Evolutionary conservation across 305 asterid genomes (phyloP).

Genomic region (Rubia balearica): DNA sequence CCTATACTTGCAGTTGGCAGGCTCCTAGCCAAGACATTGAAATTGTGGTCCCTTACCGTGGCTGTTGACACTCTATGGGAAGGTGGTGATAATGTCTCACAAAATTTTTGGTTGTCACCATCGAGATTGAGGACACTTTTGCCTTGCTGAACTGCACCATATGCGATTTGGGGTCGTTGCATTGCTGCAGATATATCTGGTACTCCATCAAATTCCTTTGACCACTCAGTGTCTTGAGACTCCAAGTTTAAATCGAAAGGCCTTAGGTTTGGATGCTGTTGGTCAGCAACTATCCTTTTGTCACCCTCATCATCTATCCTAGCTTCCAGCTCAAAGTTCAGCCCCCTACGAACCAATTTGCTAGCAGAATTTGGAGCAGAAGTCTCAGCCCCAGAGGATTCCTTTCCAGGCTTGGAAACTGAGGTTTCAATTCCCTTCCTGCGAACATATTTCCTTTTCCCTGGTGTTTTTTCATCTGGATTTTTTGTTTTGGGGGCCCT

Average conservation of each 20-base stretch:
- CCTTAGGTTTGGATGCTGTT: slow-evolving; percentile 30
- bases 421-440: slow-evolving; percentile 36
- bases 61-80: slow-evolving; percentile 23
- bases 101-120: slow-evolving; percentile 21
- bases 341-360: slow-evolving; percentile 48
- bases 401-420: slow-evolving; percentile 16
- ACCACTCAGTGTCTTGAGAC: slow-evolving; percentile 28
- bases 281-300: slow-evolving; percentile 23
- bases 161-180: slow-evolving; percentile 23
- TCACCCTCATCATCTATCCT: slow-evolving; percentile 29
- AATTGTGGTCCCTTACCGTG: slow-evolving; percentile 33
- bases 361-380: slow-evolving; percentile 26
- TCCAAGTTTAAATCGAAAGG: slow-evolving; percentile 35
- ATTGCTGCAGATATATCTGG: slow-evolving; percentile 23
- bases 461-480: slow-evolving; percentile 33
- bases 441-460: slow-evolving; percentile 61
- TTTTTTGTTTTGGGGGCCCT: slow-evolving; percentile 19
- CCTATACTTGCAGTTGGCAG: slow-evolving; percentile 29
- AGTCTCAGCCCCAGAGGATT: slow-evolving; percentile 23
- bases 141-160: slow-evolving; percentile 24
- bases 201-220: slow-evolving; percentile 22
- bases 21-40: slow-evolving; percentile 59
- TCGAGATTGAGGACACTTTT: slow-evolving; percentile 18
- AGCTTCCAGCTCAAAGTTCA: slow-evolving; percentile 48
- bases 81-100: slow-evolving; percentile 24